phyloP scores from a whole-genome alignment of 495 filamentous ascomycete genomes.

The Parathielavia appendiculata region DNA sequence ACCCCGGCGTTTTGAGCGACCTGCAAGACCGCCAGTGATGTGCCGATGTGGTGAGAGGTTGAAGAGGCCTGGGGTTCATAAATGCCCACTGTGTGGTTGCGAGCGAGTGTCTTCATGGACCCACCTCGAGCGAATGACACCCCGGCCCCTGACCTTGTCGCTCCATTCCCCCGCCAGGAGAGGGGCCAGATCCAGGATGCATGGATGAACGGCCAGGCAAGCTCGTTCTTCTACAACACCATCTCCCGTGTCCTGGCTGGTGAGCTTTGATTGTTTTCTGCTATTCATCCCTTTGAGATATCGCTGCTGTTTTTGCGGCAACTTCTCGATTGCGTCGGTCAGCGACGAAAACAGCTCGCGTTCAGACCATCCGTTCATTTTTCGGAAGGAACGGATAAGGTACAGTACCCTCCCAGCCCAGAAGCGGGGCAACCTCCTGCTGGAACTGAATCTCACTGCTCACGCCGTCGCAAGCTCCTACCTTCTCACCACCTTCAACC shows the following conservation, averaged over 20 bases:
- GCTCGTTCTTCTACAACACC: slow-evolving; percentile 11
- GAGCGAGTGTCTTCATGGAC: neutral
- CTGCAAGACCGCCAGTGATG: slow-evolving; percentile 2
- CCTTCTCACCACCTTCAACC: neutral
- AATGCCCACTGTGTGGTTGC: neutral
- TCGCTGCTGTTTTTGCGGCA: neutral
- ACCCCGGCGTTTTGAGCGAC: slow-evolving; percentile 14
- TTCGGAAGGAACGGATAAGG: neutral
- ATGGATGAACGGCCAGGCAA: neutral
- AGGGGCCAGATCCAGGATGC: slow-evolving; percentile 9
- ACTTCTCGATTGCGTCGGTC: neutral
- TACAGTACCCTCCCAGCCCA: neutral
- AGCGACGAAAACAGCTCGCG: slow-evolving; percentile 2
- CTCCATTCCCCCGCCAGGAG: slow-evolving; percentile 6
- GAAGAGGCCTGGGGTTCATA: neutral
- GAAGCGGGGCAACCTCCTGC: slow-evolving; percentile 17
- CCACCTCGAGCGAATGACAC: too few species aligned
- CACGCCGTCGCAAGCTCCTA: slow-evolving; percentile 8
- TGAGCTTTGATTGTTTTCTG: slow-evolving; percentile 3
- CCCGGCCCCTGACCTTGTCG: slow-evolving; percentile 1
- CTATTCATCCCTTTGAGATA: neutral
- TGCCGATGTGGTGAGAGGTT: neutral
- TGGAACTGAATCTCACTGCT: slow-evolving; percentile 3
- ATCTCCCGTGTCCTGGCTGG: neutral
- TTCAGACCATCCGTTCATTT: slow-evolving; percentile 12